Conservation (phyloP, 176 grass and related monocot species). For the Carex myosuroides region DNA sequence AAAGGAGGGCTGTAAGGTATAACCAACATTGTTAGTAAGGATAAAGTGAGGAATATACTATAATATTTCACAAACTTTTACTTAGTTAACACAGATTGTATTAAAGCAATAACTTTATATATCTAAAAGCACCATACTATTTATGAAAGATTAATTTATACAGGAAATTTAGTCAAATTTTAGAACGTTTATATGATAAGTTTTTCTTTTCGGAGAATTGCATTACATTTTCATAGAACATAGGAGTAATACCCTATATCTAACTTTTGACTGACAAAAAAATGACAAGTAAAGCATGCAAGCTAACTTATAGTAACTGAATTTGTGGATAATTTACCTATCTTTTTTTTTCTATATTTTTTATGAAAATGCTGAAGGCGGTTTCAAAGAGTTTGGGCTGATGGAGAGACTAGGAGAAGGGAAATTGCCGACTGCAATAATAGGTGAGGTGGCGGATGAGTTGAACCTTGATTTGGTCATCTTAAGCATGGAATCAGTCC, state of each 20-base stretch:
- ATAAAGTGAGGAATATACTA: not conserved
- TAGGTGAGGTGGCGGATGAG: constrained; percentile 88
- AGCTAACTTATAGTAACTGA: not conserved
- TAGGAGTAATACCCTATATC: not conserved
- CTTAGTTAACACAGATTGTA: not conserved
- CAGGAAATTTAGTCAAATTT: not conserved
- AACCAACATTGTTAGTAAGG: not conserved
- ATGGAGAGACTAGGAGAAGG: constrained; percentile 97
- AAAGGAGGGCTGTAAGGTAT: not conserved
- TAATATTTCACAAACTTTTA: not conserved
- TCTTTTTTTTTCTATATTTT: not conserved
- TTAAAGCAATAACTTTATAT: not conserved
- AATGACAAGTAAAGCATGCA: not conserved
- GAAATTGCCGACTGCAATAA: constrained; percentile 70
- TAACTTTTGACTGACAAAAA: not conserved
- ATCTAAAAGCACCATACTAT: not conserved
- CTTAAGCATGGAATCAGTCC: constrained; percentile 96
- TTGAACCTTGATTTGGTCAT: constrained; percentile 88
- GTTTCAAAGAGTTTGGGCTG: constrained; percentile 87
- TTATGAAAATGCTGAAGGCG: constrained; percentile 40
- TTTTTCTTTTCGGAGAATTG: not conserved
- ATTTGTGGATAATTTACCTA: not conserved
- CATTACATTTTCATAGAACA: not conserved
- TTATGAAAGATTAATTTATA: not conserved
- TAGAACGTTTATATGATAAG: not conserved